Evolutionary conservation across 192 early-diverging fungal species (phyloP).

Genomic region (Backusella tuberculispora): DNA sequence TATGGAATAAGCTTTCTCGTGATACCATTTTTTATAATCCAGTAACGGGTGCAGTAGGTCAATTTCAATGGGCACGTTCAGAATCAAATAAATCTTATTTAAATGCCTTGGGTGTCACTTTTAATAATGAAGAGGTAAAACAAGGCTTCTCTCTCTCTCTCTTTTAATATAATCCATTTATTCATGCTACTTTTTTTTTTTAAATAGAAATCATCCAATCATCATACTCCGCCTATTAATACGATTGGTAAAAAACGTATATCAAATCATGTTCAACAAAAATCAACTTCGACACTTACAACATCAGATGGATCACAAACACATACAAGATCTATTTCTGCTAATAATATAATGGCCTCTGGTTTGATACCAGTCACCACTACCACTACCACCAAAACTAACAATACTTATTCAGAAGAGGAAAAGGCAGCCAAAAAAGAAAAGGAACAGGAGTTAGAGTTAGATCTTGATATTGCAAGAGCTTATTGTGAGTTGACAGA

Average conservation of each 20-base stretch:
- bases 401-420: background rate
- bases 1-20: constrained; percentile 43
- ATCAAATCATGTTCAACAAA: background rate
- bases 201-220: constrained; percentile 13
- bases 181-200: background rate
- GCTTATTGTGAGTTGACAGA: constrained; percentile 48
- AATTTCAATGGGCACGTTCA: constrained; percentile 47
- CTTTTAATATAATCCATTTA: background rate
- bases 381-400: no score
- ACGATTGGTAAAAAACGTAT: background rate
- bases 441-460: constrained; percentile 34
- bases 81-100: constrained; percentile 41
- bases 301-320: background rate
- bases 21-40: constrained; percentile 48
- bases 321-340: background rate
- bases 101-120: constrained; percentile 38
- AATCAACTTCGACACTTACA: background rate
- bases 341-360: background rate
- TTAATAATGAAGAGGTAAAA: constrained; percentile 37
- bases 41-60: constrained; percentile 44
- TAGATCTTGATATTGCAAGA: constrained; percentile 47
- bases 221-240: constrained; percentile 9
- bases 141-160: background rate
- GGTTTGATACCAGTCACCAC: no score
- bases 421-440: constrained; percentile 18